Conservation (phyloP, 371 early-diverging fungal species). For the Mucor indicus region DNA sequence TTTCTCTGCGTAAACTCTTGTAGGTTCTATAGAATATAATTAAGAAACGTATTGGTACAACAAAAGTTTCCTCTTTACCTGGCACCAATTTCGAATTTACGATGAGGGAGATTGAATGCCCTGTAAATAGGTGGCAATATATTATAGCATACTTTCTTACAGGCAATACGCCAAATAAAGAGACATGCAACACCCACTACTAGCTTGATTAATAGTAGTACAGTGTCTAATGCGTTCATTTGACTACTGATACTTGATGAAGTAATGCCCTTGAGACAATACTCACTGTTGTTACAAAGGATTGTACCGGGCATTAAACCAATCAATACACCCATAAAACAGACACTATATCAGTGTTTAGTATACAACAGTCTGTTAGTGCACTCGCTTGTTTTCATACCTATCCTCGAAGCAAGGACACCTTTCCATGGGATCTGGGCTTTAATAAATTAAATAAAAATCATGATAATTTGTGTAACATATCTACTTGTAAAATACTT, state of each 20-base stretch:
- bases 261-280: constrained; percentile 30
- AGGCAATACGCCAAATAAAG: constrained; percentile 62
- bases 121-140: constrained; percentile 63
- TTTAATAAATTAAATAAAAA: background rate
- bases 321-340: constrained; percentile 68
- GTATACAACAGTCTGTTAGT: background rate
- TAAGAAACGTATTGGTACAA: background rate
- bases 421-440: constrained; percentile 71
- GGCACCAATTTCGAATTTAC: constrained; percentile 54
- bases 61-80: constrained; percentile 17
- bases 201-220: constrained; percentile 44
- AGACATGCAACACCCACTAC: constrained; percentile 54
- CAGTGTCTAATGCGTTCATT: constrained; percentile 17
- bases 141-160: constrained; percentile 57
- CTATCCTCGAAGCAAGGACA: constrained; percentile 84
- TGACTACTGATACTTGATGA: constrained; percentile 38
- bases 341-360: constrained; percentile 38
- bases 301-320: constrained; percentile 68
- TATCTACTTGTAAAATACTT: constrained; percentile 11
- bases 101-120: constrained; percentile 59
- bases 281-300: constrained; percentile 41
- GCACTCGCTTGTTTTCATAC: too few species aligned
- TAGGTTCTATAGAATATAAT: constrained; percentile 42
- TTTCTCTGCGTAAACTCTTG: constrained; percentile 54
- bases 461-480: background rate